phyloP scores from a whole-genome alignment of 164 flowering plant species.

The Warburgia ugandensis region DNA sequence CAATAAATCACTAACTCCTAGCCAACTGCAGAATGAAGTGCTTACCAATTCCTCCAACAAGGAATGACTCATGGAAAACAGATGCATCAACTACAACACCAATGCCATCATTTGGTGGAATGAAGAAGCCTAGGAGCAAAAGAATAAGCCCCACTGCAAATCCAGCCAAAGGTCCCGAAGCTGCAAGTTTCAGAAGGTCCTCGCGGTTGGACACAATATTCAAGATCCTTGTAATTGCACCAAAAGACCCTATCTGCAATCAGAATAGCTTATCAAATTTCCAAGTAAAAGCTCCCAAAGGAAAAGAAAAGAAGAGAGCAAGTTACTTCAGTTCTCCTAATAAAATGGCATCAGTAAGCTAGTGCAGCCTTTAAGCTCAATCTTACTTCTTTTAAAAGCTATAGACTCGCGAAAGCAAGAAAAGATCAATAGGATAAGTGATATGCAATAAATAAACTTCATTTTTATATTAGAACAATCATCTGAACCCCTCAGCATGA shows the following conservation, averaged over 20 bases:
- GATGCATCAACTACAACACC: conserved; percentile 81
- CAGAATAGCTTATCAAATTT: conserved; percentile 32
- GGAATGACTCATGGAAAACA: conserved; percentile 90
- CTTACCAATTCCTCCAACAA: conserved; percentile 89
- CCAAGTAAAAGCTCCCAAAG: neutral
- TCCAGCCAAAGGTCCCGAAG: conserved; percentile 88
- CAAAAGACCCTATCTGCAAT: conserved; percentile 98
- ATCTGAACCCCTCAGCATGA: too few species aligned
- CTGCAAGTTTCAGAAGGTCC: conserved; percentile 87
- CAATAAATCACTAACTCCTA: neutral
- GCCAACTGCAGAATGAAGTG: neutral
- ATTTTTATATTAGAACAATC: too few species aligned
- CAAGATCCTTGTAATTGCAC: conserved; percentile 83
- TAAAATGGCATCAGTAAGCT: too few species aligned
- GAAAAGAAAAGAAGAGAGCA: neutral
- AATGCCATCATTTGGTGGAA: conserved; percentile 88
- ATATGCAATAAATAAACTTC: too few species aligned
- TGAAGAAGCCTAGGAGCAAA: conserved; percentile 71
- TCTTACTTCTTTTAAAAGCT: too few species aligned
- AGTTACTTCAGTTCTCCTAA: too few species aligned
- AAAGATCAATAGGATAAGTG: too few species aligned
- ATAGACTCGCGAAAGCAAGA: too few species aligned
- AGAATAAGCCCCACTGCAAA: conserved; percentile 74
- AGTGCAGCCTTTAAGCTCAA: too few species aligned
- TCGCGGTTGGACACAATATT: conserved; percentile 86